Base-by-base conservation (phyloP, 2,329 filamentous ascomycete species). In the Penicillium griseofulvum region DNA sequence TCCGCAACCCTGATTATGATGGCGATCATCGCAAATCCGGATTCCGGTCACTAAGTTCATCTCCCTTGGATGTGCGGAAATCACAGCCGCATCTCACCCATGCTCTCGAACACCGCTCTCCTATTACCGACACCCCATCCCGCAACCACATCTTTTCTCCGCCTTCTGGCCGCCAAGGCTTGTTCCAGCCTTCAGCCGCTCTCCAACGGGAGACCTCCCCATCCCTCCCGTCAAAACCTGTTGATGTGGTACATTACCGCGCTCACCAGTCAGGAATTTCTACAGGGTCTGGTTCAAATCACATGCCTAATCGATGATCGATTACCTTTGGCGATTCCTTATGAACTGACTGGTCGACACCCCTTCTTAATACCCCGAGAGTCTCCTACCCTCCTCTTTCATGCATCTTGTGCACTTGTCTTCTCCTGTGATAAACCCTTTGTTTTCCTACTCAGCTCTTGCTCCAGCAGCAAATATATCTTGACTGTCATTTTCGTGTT, bases 1-100 rank as follows among this genome's bases (percentile, higher is more conserved):
- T 67, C 50, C 63, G 57, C 19, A 65, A 69, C 49, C 63, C 65
- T 14, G 72, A 75, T 31, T 68, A 73, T 34, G 72, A 74, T 41
- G 55, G 52, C 14, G 71, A 72, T 36, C 65, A 63, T 34, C 39
- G 41, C 37, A 69, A 68, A 52, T 69, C 71, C 14, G 71, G 69
- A 36, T 71, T 72, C 50, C 67, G 71, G 41, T 74, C 73, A 28
- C 62, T 69, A 57, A 74, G 68, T 47, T 72, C 72, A 31, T 75
- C 74, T 6, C 72, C 73, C 22, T 60, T 74, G 11, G 71, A 76
- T 54, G 66, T 74, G 44, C 72, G 73, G 54, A 75, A 72, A 67
- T 65, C 70, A 39, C 72, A 68, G 43, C 68, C 62, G 29, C 69
- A 65, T 38, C 56, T 63, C 34, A 64, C 56, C 43, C 61, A 56